Conservation (phyloP, 148 eudicot genomes). For the Limonium bicolor region DNA sequence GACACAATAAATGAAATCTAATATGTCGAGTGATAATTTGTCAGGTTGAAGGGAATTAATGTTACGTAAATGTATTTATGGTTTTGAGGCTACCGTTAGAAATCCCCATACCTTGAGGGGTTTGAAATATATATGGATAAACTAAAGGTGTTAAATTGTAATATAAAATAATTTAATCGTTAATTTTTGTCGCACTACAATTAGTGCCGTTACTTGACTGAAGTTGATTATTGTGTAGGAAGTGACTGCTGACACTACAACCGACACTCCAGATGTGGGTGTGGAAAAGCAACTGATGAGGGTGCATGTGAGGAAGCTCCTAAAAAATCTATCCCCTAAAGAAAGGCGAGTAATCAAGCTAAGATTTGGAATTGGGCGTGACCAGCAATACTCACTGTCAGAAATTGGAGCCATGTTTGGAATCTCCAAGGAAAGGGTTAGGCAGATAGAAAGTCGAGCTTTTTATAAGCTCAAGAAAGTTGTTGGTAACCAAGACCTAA, state of each 20-base stretch:
- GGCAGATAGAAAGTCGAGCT: slow-evolving; percentile 80
- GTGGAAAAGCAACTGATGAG: slow-evolving; percentile 60
- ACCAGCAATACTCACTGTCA: slow-evolving; percentile 29
- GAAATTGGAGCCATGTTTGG: slow-evolving; percentile 69
- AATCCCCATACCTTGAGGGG: no score
- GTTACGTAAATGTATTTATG: no score
- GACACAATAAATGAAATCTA: no score
- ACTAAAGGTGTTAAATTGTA: no score
- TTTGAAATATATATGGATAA: no score
- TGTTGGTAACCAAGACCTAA: slow-evolving; percentile 44
- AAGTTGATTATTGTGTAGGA: slow-evolving; percentile 33
- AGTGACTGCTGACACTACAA: slow-evolving; percentile 51
- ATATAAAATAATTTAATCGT: no score
- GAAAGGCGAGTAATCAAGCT: slow-evolving; percentile 49
- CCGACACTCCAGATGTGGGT: slow-evolving; percentile 37
- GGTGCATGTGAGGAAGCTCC: slow-evolving; percentile 46
- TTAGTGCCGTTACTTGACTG: no score
- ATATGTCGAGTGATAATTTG: no score
- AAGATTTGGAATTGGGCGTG: slow-evolving; percentile 56
- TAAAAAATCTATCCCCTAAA: slow-evolving; percentile 33
- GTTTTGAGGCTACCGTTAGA: no score
- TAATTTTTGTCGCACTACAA: no score
- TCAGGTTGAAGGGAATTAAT: no score
- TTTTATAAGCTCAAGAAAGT: slow-evolving; percentile 58
- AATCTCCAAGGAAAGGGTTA: slow-evolving; percentile 70